These are phyloP conservation scores for Termitomyces bulborhizus DNA, from an alignment of 768 basidiomycete genomes.

Conservation along the genomic window DNA sequence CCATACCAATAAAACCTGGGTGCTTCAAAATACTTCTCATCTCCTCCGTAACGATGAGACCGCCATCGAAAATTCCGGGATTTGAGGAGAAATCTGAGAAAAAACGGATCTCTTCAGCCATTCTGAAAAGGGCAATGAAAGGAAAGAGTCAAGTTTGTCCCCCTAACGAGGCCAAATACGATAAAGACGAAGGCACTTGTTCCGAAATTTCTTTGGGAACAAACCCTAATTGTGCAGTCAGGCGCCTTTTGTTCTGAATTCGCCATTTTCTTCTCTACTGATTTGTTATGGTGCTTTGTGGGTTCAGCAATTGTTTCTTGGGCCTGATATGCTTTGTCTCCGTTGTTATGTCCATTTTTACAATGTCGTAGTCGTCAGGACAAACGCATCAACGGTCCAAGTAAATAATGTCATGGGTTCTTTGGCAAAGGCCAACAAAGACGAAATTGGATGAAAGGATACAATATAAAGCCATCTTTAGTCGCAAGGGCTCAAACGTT, in stretches of 20 bases:
- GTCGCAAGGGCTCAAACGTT: background rate
- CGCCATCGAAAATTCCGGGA: constrained; percentile 13
- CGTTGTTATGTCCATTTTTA: background rate
- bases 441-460: background rate
- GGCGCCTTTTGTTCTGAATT: background rate
- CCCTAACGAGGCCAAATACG: background rate
- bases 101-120: background rate
- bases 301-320: background rate
- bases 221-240: background rate
- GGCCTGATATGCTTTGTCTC: background rate
- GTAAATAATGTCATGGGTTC: background rate
- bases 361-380: background rate
- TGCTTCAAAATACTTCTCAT: constrained; percentile 22
- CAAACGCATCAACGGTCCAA: background rate
- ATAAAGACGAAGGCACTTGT: background rate
- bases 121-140: background rate
- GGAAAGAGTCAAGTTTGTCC: too few relatives aligned
- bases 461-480: background rate
- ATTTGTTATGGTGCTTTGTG: background rate
- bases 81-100: background rate
- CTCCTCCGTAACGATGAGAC: constrained; percentile 21
- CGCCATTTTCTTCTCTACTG: background rate
- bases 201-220: background rate
- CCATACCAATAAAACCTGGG: constrained; percentile 20
- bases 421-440: background rate